Conservation (phyloP, 257 asterid genomes). For the Nicotiana benthamiana region DNA sequence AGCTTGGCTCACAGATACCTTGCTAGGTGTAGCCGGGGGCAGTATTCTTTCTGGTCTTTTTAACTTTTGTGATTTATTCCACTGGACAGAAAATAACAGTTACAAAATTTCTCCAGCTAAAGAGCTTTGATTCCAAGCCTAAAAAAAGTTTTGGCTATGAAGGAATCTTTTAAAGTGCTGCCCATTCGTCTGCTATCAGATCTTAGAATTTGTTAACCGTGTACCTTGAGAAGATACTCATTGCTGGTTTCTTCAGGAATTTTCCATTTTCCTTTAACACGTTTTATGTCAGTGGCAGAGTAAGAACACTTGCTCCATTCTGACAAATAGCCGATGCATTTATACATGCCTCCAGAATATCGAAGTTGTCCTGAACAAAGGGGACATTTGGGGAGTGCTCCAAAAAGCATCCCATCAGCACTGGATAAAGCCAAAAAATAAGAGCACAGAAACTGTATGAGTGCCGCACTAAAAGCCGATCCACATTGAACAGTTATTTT, state of each 20-base stretch:
- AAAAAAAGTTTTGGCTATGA: not conserved
- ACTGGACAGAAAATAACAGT: slow-evolving; percentile 34
- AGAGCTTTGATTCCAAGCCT: not conserved
- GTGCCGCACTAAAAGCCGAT: not conserved
- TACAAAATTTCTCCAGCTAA: not conserved
- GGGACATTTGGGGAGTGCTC: slow-evolving; percentile 73
- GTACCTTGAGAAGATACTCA: slow-evolving; percentile 72
- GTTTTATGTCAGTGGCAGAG: slow-evolving; percentile 63
- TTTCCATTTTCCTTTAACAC: slow-evolving; percentile 83
- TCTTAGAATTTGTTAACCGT: slow-evolving; percentile 9
- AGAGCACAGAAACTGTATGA: not conserved
- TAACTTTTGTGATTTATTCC: slow-evolving; percentile 85
- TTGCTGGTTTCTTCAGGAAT: slow-evolving; percentile 67
- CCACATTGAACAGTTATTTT: not conserved
- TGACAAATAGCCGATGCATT: slow-evolving; percentile 72
- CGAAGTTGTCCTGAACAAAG: slow-evolving; percentile 73
- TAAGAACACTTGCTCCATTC: slow-evolving; percentile 90
- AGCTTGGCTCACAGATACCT: slow-evolving; percentile 35
- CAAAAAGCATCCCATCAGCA: slow-evolving; percentile 95
- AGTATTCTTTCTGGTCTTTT: slow-evolving; percentile 60
- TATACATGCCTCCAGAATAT: slow-evolving; percentile 72
- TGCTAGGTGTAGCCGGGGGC: slow-evolving; percentile 49
- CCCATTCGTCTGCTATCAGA: not conserved
- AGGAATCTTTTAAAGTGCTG: not conserved
- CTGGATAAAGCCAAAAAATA: slow-evolving; percentile 27